phyloP scores from a whole-genome alignment of 768 basidiomycete genomes.

The Hebeloma cylindrosporum region DNA sequence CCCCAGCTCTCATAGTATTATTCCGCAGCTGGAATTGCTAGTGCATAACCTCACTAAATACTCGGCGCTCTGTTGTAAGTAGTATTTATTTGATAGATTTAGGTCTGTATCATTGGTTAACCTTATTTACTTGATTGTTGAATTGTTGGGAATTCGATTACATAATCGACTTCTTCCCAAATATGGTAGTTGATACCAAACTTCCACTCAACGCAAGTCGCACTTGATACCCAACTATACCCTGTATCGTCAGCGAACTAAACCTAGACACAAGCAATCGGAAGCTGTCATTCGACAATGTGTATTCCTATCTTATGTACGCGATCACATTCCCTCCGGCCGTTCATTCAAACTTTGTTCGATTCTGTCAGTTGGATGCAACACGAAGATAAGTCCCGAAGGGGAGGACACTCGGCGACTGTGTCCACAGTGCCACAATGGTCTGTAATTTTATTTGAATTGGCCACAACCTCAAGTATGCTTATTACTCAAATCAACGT shows the following conservation, averaged over 20 bases:
- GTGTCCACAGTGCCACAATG: constrained; percentile 74
- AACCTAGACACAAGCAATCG: too few species aligned
- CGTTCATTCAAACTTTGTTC: background rate
- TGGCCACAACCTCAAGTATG: background rate
- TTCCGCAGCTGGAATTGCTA: too few species aligned
- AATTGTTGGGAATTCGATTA: background rate
- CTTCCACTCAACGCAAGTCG: background rate
- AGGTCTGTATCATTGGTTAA: too few species aligned
- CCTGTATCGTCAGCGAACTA: too few species aligned
- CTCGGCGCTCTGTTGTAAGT: too few species aligned
- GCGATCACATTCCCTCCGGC: constrained; percentile 16
- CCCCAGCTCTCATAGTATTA: too few species aligned
- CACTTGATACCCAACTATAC: background rate
- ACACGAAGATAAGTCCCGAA: constrained; percentile 56
- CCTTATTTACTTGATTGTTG: too few species aligned
- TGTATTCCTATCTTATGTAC: constrained; percentile 54
- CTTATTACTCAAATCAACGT: background rate
- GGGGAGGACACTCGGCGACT: constrained; percentile 51
- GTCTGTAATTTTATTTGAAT: constrained; percentile 35
- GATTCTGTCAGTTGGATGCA: constrained; percentile 58
- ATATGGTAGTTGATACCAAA: background rate
- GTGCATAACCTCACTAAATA: too few species aligned
- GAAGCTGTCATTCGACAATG: too few species aligned
- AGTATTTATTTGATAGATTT: too few species aligned
- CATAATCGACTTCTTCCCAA: background rate